These are phyloP conservation scores for Incumbomyces lentus DNA, from an alignment of 2,329 filamentous ascomycete genomes.

Conservation along the genomic window DNA sequence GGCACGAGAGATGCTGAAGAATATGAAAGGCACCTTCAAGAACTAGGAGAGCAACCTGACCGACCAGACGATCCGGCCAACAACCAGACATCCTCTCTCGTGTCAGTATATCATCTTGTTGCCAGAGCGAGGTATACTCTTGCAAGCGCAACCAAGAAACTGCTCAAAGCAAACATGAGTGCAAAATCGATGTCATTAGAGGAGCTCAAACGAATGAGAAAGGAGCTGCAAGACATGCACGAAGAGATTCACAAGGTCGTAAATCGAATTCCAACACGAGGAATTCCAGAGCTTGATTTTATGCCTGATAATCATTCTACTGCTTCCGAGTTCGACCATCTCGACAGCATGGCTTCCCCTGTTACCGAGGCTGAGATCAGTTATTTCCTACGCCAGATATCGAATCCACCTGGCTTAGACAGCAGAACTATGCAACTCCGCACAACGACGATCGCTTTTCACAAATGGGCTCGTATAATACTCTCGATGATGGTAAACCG, in stretches of 20 bases:
- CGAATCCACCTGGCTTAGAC: not conserved
- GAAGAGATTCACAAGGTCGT: constrained; percentile 33
- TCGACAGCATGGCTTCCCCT: constrained; percentile 12
- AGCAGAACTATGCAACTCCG: not conserved
- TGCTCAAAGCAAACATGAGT: constrained; percentile 36
- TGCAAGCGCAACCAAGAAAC: constrained; percentile 32
- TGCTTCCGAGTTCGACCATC: constrained; percentile 11
- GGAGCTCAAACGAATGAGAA: constrained; percentile 35
- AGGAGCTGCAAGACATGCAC: constrained; percentile 32
- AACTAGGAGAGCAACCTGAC: constrained; percentile 27
- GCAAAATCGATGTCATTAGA: constrained; percentile 32
- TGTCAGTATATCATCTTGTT: constrained; percentile 26
- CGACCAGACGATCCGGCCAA: constrained; percentile 32
- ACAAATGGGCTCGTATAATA: constrained; percentile 38
- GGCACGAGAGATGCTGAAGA: constrained; percentile 29
- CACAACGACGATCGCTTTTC: constrained; percentile 27
- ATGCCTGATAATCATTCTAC: constrained; percentile 9
- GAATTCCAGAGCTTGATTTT: constrained; percentile 20
- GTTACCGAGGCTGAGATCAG: constrained; percentile 16
- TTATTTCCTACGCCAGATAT: constrained; percentile 8
- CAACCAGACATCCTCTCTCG: constrained; percentile 35
- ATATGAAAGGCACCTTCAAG: constrained; percentile 28
- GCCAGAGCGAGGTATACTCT: constrained; percentile 37
- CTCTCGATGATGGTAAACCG: constrained; percentile 37
- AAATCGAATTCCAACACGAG: constrained; percentile 31